Evolutionary conservation across 2,329 filamentous ascomycete genomes (phyloP).

Genomic region (Metarhizium humberi): DNA sequence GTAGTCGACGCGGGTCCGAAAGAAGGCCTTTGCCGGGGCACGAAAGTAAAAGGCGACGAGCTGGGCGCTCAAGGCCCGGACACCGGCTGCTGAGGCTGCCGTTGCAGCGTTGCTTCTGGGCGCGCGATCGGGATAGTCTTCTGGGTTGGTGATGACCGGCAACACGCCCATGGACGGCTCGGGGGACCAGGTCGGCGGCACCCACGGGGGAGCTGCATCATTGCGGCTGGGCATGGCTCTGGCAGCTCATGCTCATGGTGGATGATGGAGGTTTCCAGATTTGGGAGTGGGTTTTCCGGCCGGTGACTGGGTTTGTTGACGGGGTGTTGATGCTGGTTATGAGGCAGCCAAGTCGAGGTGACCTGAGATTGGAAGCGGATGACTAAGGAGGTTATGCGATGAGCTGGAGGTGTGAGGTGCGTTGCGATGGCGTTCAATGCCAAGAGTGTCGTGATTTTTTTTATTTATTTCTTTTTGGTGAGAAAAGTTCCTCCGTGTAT

Average conservation of each 20-base stretch:
- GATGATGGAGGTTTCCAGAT: not conserved
- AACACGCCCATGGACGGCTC: conserved; percentile 29
- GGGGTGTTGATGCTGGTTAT: not conserved
- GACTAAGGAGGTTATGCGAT: not conserved
- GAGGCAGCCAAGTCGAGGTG: not conserved
- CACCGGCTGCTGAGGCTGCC: conserved; percentile 76
- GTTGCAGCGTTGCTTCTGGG: conserved; percentile 47
- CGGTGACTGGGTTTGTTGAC: not conserved
- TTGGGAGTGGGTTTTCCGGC: not conserved
- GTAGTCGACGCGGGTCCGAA: conserved; percentile 83
- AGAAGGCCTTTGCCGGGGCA: conserved; percentile 86
- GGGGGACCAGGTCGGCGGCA: conserved; percentile 12
- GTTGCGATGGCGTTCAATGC: too few relatives aligned
- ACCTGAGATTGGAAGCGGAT: not conserved
- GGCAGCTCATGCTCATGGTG: conserved; percentile 24
- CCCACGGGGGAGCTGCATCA: conserved; percentile 17
- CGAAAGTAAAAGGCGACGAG: conserved; percentile 86
- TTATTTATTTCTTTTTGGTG: too few relatives aligned
- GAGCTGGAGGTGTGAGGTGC: too few relatives aligned
- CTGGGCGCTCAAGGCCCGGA: conserved; percentile 75
- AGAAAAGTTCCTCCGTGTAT: too few relatives aligned
- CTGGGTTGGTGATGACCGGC: conserved; percentile 28
- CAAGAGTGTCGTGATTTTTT: too few relatives aligned
- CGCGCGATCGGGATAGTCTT: conserved; percentile 33
- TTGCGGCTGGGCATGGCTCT: conserved; percentile 25